Evolutionary conservation across 2,329 filamentous ascomycete species (phyloP).

Genomic region (Blumeria graminis): DNA sequence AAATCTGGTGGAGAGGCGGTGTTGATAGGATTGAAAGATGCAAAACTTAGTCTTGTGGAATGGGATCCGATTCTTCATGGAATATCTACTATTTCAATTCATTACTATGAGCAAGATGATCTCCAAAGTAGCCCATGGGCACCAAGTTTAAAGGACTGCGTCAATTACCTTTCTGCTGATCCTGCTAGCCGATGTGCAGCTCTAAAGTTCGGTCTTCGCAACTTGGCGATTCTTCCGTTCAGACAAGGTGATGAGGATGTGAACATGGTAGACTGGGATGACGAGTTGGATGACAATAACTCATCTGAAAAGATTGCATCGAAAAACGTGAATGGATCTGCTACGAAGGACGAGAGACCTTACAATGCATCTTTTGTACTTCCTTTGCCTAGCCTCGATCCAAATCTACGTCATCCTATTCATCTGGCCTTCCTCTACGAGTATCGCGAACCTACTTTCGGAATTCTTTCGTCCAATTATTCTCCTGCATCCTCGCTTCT

Average conservation of each 20-base stretch:
- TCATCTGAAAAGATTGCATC: slow-evolving; percentile 22
- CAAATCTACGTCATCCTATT: slow-evolving; percentile 65
- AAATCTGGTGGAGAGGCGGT: slow-evolving; percentile 66
- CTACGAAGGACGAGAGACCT: slow-evolving; percentile 28
- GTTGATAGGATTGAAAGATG: slow-evolving; percentile 66
- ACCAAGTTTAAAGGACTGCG: slow-evolving; percentile 46
- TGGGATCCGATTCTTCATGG: slow-evolving; percentile 68
- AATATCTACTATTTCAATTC: slow-evolving; percentile 76
- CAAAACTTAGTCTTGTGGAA: slow-evolving; percentile 77
- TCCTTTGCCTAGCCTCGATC: slow-evolving; percentile 69
- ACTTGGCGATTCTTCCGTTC: slow-evolving; percentile 84
- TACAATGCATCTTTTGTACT: slow-evolving; percentile 87
- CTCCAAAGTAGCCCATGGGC: slow-evolving; percentile 64
- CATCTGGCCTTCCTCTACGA: slow-evolving; percentile 87
- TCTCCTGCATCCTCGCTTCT: slow-evolving; percentile 50
- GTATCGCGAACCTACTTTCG: slow-evolving; percentile 93
- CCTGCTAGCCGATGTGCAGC: slow-evolving; percentile 83
- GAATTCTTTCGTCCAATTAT: slow-evolving; percentile 60
- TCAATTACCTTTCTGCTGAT: slow-evolving; percentile 68
- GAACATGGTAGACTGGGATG: slow-evolving; percentile 78
- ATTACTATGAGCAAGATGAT: slow-evolving; percentile 95
- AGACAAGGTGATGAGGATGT: slow-evolving; percentile 67
- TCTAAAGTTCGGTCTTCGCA: slow-evolving; percentile 72
- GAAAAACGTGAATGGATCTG: slow-evolving; percentile 11
- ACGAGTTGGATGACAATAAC: slow-evolving; percentile 48